phyloP scores from a whole-genome alignment of 2,329 filamentous ascomycete species.

The Trichoderma asperellum region DNA sequence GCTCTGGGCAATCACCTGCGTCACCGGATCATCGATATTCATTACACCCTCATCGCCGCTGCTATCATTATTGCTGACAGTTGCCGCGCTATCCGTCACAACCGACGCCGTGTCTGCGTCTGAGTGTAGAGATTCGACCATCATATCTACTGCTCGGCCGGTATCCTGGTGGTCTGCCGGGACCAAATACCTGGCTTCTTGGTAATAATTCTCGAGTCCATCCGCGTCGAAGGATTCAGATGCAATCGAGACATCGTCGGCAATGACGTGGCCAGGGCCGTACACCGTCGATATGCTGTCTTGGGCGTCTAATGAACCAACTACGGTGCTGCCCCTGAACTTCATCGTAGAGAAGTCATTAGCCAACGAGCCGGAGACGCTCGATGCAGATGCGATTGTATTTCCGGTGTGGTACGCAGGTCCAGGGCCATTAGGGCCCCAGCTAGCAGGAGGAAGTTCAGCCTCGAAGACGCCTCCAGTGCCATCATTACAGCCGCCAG shows the following conservation, averaged over 20 bases:
- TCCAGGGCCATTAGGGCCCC: constrained; percentile 53
- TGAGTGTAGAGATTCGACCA: constrained; percentile 32
- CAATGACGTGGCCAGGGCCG: constrained; percentile 39
- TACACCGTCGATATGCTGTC: constrained; percentile 47
- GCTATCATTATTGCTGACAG: neutral
- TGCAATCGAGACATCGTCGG: constrained; percentile 40
- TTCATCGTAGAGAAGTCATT: constrained; percentile 43
- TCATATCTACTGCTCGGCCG: constrained; percentile 34
- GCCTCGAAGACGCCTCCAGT: constrained; percentile 55
- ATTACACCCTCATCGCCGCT: constrained; percentile 7
- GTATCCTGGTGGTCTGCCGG: constrained; percentile 40
- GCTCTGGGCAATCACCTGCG: constrained; percentile 26
- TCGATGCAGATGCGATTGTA: constrained; percentile 45
- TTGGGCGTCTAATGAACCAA: constrained; percentile 45
- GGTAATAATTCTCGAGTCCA: constrained; percentile 43
- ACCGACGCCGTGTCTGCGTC: constrained; percentile 16
- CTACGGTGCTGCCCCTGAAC: constrained; percentile 41
- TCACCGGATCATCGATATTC: constrained; percentile 18
- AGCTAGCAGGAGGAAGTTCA: constrained; percentile 46
- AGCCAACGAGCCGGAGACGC: constrained; percentile 42
- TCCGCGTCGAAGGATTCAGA: constrained; percentile 45
- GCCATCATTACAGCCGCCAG: constrained; percentile 58
- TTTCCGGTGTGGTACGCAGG: constrained; percentile 52
- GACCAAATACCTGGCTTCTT: constrained; percentile 42
- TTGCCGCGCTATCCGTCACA: constrained; percentile 3